Conservation (phyloP, 2,329 filamentous ascomycete species). For the Knoxdaviesia proteae region DNA sequence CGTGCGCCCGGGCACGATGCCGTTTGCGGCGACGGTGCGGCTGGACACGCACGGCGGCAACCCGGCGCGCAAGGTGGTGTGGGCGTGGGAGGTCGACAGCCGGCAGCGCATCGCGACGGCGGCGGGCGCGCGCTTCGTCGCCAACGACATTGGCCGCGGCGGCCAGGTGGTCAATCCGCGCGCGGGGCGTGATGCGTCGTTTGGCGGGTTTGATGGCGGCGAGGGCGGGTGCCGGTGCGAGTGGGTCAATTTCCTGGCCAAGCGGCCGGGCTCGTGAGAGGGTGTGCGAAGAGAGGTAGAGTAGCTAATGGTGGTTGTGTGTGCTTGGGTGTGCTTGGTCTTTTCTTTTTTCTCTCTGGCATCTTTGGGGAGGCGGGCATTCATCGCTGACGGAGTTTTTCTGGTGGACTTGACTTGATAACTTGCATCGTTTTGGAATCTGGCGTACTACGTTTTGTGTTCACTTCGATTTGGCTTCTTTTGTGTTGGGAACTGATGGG, state of each 20-base stretch:
- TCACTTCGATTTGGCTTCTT: too few relatives aligned
- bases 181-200: slow-evolving; percentile 18
- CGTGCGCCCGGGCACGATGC: slow-evolving; percentile 35
- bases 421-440: too few relatives aligned
- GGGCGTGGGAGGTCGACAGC: slow-evolving; percentile 28
- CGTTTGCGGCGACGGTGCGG: slow-evolving; percentile 39
- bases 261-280: not conserved
- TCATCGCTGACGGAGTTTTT: too few relatives aligned
- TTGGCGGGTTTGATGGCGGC: slow-evolving; percentile 43
- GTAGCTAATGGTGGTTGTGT: too few relatives aligned
- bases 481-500: too few relatives aligned
- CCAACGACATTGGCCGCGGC: slow-evolving; percentile 26
- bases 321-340: too few relatives aligned
- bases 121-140: slow-evolving; percentile 19
- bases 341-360: too few relatives aligned
- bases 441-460: too few relatives aligned
- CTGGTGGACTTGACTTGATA: too few relatives aligned
- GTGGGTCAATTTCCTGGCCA: slow-evolving; percentile 26
- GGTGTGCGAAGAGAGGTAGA: too few relatives aligned
- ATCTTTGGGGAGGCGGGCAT: too few relatives aligned
- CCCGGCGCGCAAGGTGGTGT: slow-evolving; percentile 28
- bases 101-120: slow-evolving; percentile 21
- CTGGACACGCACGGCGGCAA: slow-evolving; percentile 43
- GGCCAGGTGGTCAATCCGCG: slow-evolving; percentile 32
- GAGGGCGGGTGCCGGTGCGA: slow-evolving; percentile 40